These are phyloP conservation scores for Cudoniella acicularis DNA, from an alignment of 495 filamentous ascomycete genomes.

Conservation along the genomic window DNA sequence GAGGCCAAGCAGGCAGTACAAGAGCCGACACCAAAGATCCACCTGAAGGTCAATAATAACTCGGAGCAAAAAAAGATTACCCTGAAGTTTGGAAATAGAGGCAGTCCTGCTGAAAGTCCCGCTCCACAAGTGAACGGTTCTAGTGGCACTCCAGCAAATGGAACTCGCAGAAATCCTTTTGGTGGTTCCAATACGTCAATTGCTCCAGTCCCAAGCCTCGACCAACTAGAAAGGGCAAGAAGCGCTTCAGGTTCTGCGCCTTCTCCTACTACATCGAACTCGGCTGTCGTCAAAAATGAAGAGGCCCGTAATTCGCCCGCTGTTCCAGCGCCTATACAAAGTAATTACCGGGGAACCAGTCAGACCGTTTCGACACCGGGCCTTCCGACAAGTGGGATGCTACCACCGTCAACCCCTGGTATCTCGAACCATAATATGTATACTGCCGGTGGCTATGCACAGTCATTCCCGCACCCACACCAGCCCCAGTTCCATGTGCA, in stretches of 20 bases:
- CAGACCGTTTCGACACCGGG: constrained; percentile 28
- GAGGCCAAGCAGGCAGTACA: constrained; percentile 62
- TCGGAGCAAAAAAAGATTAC: constrained; percentile 55
- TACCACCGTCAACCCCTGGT: constrained; percentile 37
- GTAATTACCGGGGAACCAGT: constrained; percentile 23
- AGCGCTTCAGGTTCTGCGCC: constrained; percentile 40
- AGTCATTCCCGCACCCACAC: constrained; percentile 22
- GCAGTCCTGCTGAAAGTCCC: constrained; percentile 48
- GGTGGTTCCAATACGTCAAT: constrained; percentile 17
- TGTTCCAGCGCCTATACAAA: constrained; percentile 21
- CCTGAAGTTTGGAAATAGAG: constrained; percentile 44
- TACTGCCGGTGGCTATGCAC: constrained; percentile 17
- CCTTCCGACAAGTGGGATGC: constrained; percentile 33
- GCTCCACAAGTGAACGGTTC: constrained; percentile 43
- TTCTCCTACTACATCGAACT: constrained; percentile 45
- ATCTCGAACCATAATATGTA: constrained; percentile 27
- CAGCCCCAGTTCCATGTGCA: constrained; percentile 14
- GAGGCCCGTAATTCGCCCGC: constrained; percentile 30
- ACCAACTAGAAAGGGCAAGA: constrained; percentile 36
- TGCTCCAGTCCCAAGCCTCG: constrained; percentile 23
- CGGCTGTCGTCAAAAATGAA: constrained; percentile 41
- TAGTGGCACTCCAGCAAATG: constrained; percentile 7
- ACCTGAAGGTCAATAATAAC: constrained; percentile 54
- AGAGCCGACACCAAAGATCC: constrained; percentile 70
- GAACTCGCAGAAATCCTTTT: constrained; percentile 25